Percentiles rank a stretch among this genome's conserved stretches.
Conservation (phyloP, 2,329 filamentous ascomycete genomes). For the Claviceps pusilla region DNA sequence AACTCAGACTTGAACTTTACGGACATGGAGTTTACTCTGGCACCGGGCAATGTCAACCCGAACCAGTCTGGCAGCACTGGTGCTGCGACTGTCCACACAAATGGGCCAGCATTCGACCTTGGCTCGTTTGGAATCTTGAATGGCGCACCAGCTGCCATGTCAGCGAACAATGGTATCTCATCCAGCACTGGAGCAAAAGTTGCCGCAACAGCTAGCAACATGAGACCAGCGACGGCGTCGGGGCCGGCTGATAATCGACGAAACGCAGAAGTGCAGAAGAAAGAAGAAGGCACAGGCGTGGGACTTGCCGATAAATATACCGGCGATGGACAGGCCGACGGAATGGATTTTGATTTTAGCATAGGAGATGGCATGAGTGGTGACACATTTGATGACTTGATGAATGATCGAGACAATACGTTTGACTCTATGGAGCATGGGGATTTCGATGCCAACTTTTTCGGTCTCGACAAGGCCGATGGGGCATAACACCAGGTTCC, state of each 20-base stretch:
- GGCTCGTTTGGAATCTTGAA: conserved; percentile 26
- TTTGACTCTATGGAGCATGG: conserved; percentile 28
- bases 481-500: conserved; percentile 5
- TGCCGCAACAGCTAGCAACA: conserved; percentile 5
- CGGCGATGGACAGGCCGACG: conserved; percentile 26
- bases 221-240: not conserved
- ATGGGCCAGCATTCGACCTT: conserved; percentile 30
- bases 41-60: conserved; percentile 22
- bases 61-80: conserved; percentile 8
- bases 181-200: conserved; percentile 9
- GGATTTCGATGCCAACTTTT: conserved; percentile 33
- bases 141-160: conserved; percentile 14
- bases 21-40: conserved; percentile 41
- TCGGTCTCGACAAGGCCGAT: conserved; percentile 21
- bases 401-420: conserved; percentile 25
- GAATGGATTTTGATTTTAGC: conserved; percentile 21
- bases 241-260: conserved; percentile 2
- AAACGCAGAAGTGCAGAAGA: conserved; percentile 13
- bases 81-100: conserved; percentile 7
- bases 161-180: conserved; percentile 18
- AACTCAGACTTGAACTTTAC: conserved; percentile 36
- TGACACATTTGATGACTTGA: conserved; percentile 36
- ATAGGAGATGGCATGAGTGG: conserved; percentile 16
- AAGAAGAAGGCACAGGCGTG: conserved; percentile 13
- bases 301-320: conserved; percentile 33